These are phyloP conservation scores for Fusarium lyarnte DNA, from an alignment of 2,329 filamentous ascomycete genomes.

Conservation along the genomic window DNA sequence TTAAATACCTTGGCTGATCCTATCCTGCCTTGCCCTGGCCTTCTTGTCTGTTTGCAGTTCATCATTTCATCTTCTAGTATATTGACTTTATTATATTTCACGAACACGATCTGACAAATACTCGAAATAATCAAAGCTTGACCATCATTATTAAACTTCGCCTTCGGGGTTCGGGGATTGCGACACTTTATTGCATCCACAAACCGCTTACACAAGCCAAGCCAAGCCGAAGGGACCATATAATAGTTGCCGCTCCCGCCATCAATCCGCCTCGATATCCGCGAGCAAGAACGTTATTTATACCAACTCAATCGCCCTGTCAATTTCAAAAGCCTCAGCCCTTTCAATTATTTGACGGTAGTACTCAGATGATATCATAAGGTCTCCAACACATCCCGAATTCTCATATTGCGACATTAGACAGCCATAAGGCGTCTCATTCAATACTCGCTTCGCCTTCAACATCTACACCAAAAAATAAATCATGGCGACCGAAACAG, in stretches of 20 bases:
- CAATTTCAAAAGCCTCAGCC: background rate
- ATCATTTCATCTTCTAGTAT: background rate
- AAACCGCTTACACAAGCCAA: conserved; percentile 34
- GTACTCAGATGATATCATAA: conserved; percentile 29
- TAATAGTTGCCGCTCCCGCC: conserved; percentile 21
- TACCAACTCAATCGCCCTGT: background rate
- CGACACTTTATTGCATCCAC: conserved; percentile 22
- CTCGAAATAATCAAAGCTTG: background rate
- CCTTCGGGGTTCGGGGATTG: conserved; percentile 34
- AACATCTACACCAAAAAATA: background rate
- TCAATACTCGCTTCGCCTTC: background rate
- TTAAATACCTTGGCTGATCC: conserved; percentile 35
- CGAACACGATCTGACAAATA: background rate
- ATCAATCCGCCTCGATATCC: background rate
- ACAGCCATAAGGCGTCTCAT: conserved; percentile 17
- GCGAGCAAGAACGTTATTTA: background rate
- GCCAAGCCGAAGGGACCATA: conserved; percentile 20
- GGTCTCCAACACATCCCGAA: background rate
- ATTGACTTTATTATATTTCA: background rate
- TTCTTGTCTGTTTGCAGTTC: background rate
- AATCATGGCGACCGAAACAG: conserved; percentile 48
- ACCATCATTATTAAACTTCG: conserved; percentile 1
- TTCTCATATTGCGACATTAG: background rate
- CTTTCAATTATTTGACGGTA: background rate
- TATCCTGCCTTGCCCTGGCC: background rate